phyloP scores from a whole-genome alignment of 176 grass and related monocot genomes.

The Bothriochloa decipiens region DNA sequence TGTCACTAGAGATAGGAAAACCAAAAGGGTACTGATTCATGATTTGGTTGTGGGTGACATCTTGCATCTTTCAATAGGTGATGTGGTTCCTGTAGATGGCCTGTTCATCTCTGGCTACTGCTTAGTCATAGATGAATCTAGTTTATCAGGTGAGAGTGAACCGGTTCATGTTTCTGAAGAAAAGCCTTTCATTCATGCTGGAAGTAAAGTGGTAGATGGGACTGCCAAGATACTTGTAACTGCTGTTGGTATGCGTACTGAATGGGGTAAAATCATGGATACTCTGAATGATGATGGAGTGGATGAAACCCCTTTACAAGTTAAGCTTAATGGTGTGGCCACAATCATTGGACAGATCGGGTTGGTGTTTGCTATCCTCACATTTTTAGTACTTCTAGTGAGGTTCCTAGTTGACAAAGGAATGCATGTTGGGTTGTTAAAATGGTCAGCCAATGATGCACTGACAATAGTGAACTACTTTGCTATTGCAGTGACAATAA shows the following conservation, averaged over 20 bases:
- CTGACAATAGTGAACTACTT: constrained; percentile 86
- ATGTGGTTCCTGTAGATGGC: constrained; percentile 87
- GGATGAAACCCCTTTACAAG: constrained; percentile 91
- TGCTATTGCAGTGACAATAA: constrained; percentile 81
- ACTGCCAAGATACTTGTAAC: constrained; percentile 82
- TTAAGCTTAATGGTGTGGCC: constrained; percentile 89
- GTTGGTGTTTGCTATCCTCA: constrained; percentile 69
- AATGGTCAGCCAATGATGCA: constrained; percentile 74
- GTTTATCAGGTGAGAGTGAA: constrained; percentile 83
- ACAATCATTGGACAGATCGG: constrained; percentile 86
- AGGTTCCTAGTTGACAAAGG: constrained; percentile 71
- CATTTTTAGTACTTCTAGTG: constrained; percentile 70
- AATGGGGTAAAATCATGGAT: constrained; percentile 90
- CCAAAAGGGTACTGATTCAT: constrained; percentile 66
- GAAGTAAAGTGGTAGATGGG: constrained; percentile 86
- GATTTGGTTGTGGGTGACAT: constrained; percentile 91
- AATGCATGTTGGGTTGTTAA: constrained; percentile 49
- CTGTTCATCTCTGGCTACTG: constrained; percentile 77
- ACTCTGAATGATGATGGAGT: constrained; percentile 68
- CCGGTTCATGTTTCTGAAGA: constrained; percentile 63
- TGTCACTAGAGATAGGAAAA: constrained; percentile 69
- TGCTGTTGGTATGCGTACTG: constrained; percentile 73
- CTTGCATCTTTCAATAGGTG: constrained; percentile 85
- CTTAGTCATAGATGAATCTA: constrained; percentile 87
- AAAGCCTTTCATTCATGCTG: constrained; percentile 76